These are phyloP conservation scores for Chytriomyces confervae DNA, from an alignment of 192 early-diverging fungal species.

Conservation along the genomic window DNA sequence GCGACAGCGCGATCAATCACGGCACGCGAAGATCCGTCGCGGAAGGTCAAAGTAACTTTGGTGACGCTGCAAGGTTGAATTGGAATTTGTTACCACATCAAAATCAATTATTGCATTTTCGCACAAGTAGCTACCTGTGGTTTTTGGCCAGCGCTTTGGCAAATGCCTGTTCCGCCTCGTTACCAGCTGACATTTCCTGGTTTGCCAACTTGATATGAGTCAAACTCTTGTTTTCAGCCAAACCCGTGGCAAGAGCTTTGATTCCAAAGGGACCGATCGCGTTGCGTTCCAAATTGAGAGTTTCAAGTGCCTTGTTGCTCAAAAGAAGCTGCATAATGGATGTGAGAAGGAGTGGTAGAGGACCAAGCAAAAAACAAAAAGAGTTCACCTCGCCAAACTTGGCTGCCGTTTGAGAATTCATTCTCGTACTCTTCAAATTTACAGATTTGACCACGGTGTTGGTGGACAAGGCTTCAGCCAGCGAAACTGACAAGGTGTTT, in stretches of 20 bases:
- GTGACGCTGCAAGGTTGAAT: not conserved
- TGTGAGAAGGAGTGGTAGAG: not conserved
- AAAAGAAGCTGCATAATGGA: slow-evolving; percentile 21
- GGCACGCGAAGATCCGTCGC: slow-evolving; percentile 35
- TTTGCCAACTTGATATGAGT: slow-evolving; percentile 24
- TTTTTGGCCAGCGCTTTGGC: slow-evolving; percentile 18
- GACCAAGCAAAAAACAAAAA: not conserved
- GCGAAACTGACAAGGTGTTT: not conserved
- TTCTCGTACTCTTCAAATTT: slow-evolving; percentile 35
- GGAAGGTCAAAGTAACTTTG: slow-evolving; percentile 28
- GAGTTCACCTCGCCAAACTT: slow-evolving; percentile 10
- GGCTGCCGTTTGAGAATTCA: slow-evolving; percentile 36
- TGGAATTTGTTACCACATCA: not conserved
- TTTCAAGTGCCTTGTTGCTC: slow-evolving; percentile 25
- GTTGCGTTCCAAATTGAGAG: slow-evolving; percentile 34
- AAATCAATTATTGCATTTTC: not conserved
- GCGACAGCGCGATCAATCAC: slow-evolving; percentile 35
- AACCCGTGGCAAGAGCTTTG: slow-evolving; percentile 31
- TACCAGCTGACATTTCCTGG: slow-evolving; percentile 21
- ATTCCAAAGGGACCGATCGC: slow-evolving; percentile 37
- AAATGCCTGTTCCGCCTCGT: slow-evolving; percentile 9
- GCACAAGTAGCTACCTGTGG: not conserved
- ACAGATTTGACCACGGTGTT: slow-evolving; percentile 25
- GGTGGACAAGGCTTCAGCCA: slow-evolving; percentile 32
- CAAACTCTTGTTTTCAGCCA: slow-evolving; percentile 35